These are phyloP conservation scores for Colletotrichum musae DNA, from an alignment of 2,329 filamentous ascomycete genomes.

Conservation along the genomic window DNA sequence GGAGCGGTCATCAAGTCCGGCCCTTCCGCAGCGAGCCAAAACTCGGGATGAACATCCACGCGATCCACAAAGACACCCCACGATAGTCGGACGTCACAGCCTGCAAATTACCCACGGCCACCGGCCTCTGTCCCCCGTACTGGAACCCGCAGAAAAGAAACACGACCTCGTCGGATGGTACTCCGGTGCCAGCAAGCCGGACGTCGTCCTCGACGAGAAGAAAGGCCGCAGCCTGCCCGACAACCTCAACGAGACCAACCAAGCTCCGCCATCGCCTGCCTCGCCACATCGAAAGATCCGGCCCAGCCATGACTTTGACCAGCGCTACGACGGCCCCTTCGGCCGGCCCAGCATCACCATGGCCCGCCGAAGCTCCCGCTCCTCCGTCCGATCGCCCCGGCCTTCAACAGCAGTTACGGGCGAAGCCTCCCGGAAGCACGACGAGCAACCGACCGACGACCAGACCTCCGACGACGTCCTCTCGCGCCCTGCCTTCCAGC, in stretches of 20 bases:
- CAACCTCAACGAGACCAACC: background rate
- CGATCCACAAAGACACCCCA: background rate
- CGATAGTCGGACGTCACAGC: constrained; percentile 30
- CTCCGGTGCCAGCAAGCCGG: background rate
- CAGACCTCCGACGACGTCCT: background rate
- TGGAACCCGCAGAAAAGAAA: background rate
- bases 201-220: constrained; percentile 13
- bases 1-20: background rate
- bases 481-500: constrained; percentile 13
- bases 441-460: background rate
- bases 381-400: constrained; percentile 7
- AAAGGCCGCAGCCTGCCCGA: constrained; percentile 10
- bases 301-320: constrained; percentile 37
- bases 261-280: background rate
- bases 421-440: background rate
- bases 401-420: background rate
- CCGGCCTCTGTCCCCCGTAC: background rate
- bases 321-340: constrained; percentile 41
- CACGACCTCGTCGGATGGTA: background rate
- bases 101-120: constrained; percentile 20
- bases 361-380: constrained; percentile 16
- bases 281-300: constrained; percentile 5
- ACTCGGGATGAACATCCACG: background rate
- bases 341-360: constrained; percentile 28
- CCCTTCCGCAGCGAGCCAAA: constrained; percentile 6